Conservation (phyloP, 768 basidiomycete genomes). For the Collybia sp. region DNA sequence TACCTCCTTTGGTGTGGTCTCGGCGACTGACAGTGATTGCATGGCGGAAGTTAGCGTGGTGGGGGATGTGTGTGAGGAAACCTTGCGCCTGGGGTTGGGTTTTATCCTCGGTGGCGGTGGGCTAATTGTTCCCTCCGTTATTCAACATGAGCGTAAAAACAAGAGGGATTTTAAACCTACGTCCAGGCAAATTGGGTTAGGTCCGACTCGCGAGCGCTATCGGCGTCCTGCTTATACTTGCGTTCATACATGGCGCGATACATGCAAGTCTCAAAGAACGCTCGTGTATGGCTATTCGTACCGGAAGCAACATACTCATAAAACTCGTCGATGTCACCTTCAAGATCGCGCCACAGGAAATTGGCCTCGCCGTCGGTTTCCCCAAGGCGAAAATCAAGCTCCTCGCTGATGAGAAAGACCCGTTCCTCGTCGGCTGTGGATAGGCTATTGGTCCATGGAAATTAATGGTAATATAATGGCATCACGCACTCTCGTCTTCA, state of each 20-base stretch:
- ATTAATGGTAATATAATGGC: neutral
- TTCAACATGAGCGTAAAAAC: neutral
- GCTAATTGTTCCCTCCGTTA: slow-evolving; percentile 16
- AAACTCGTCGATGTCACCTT: slow-evolving; percentile 88
- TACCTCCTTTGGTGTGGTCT: neutral
- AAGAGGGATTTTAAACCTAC: slow-evolving; percentile 55
- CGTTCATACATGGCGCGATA: slow-evolving; percentile 96
- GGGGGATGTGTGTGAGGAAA: slow-evolving; percentile 17
- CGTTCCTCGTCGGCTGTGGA: slow-evolving; percentile 86
- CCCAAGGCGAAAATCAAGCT: slow-evolving; percentile 80
- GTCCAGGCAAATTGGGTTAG: slow-evolving; percentile 79
- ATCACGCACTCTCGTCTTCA: slow-evolving; percentile 75
- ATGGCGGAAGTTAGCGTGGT: slow-evolving; percentile 4
- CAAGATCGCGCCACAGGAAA: slow-evolving; percentile 88
- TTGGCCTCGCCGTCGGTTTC: slow-evolving; percentile 72
- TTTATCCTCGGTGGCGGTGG: slow-evolving; percentile 28
- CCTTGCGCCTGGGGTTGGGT: slow-evolving; percentile 26
- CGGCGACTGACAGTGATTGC: slow-evolving; percentile 3
- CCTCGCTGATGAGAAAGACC: slow-evolving; percentile 86
- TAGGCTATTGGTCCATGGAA: neutral
- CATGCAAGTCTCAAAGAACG: slow-evolving; percentile 91
- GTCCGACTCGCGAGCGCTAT: slow-evolving; percentile 59
- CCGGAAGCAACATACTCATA: slow-evolving; percentile 87
- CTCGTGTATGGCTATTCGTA: slow-evolving; percentile 76
- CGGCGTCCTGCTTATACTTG: slow-evolving; percentile 74